Evolutionary conservation across 208 protist genomes (phyloP), one percentile per base, ranked within the genome.

Genomic region (Blechomonas ayalai): DNA sequence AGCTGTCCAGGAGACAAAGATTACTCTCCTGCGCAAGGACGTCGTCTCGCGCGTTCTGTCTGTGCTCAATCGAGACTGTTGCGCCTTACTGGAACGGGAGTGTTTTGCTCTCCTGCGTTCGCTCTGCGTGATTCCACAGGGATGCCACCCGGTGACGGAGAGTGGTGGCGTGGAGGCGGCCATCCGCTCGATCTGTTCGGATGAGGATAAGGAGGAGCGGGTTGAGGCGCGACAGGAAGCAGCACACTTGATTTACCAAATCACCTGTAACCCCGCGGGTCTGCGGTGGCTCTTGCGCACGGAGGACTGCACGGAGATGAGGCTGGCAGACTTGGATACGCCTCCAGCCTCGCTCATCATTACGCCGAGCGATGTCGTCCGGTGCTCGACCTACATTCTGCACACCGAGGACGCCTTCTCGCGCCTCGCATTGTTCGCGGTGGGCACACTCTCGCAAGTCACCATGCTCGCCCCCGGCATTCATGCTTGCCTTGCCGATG

Each of bases 41-140:
- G 28, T 85, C 32, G 76, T 93, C n/a, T 36, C 65, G 0, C 40
- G 61, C 2, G 26, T 87, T 3, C 73, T 77, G 10, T 47, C 62
- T 8, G 50, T 73, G 4, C 54, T 90, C 6, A 45, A 52, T 18
- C 42, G 16, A 22, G 13, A 42, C n/a, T 32, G 60, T 0, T 42
- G 62, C 10, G n/a, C 18, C 15, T 49, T 78, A 16, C 59, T 93
- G 27, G 59, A 63, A 28, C 69, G 79, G 34, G 72, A 87, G 41
- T 78, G 70, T 27, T 65, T 82, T 46, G 55, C 67, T 2, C 57
- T 93, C 25, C 60, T 93, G 37, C 69, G 84, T 12, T 90, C 84
- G 12, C 58, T 94, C 0, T 76, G 60, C 13, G 49, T 81, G 4
- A 45, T 94, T 8, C 65, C 85, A 28, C 79, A 94, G 49, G 85